Evolutionary conservation across 768 basidiomycete species (phyloP).

Genomic region (Hydnomerulius pinastri): DNA sequence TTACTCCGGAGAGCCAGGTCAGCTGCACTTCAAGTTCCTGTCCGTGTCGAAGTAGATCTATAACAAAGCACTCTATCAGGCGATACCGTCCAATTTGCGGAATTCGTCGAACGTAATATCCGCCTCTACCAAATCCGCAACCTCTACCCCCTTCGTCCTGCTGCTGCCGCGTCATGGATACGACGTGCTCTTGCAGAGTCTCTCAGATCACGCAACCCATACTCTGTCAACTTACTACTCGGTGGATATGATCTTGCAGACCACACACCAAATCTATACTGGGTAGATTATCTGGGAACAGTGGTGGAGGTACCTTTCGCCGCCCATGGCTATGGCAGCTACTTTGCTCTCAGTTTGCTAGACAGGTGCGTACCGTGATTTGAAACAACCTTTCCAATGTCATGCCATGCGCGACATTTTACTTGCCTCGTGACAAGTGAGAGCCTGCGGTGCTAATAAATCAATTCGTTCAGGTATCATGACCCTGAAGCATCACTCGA

Average conservation of each 20-base stretch:
- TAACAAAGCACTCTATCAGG: conserved; percentile 46
- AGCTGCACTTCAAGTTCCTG: conserved; percentile 23
- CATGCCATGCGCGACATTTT: neutral
- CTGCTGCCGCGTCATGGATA: conserved; percentile 94
- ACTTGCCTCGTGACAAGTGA: neutral
- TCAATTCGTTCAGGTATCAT: conserved; percentile 65
- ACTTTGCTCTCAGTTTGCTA: conserved; percentile 89
- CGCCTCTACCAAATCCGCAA: conserved; percentile 96
- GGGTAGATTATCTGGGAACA: conserved; percentile 96
- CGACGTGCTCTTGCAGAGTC: conserved; percentile 88
- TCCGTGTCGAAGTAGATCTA: neutral
- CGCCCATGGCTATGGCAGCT: conserved; percentile 93
- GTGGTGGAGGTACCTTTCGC: conserved; percentile 87
- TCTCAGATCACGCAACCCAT: conserved; percentile 84
- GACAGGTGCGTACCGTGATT: conserved; percentile 63
- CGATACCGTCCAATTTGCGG: conserved; percentile 95
- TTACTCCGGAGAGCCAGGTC: conserved; percentile 90
- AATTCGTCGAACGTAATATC: conserved; percentile 94
- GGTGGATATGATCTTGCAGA: conserved; percentile 89
- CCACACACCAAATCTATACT: conserved; percentile 78
- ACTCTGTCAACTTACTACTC: conserved; percentile 89
- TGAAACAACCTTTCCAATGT: neutral
- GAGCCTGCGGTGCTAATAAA: conserved; percentile 6
- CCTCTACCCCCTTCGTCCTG: conserved; percentile 83
- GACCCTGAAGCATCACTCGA: conserved; percentile 83